Percentiles rank a stretch among this genome's conserved stretches.
phyloP scores from a whole-genome alignment of 2,329 filamentous ascomycete species.

The Didymosphaeria variabile region DNA sequence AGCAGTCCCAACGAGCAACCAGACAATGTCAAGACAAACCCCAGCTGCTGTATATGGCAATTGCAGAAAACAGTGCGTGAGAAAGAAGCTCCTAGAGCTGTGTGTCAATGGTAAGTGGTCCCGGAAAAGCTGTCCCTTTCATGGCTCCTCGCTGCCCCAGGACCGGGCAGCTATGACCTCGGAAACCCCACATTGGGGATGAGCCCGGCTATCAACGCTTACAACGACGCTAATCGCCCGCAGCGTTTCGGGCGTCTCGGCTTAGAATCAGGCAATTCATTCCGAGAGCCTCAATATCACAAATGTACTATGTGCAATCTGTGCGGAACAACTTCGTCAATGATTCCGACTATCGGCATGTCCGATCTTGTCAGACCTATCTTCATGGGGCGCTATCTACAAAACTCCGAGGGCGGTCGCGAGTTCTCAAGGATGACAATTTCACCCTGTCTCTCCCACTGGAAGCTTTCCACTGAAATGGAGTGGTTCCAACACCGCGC shows the following conservation, averaged over 20 bases:
- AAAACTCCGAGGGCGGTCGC: no score
- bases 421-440: no score
- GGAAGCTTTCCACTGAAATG: no score
- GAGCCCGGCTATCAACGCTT: slow-evolving; percentile 13
- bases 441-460: no score
- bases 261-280: slow-evolving; percentile 6
- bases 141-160: slow-evolving; percentile 11
- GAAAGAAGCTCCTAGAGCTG: slow-evolving; percentile 1
- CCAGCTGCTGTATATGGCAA: neutral
- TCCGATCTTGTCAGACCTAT: neutral
- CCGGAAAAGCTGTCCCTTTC: slow-evolving; percentile 20
- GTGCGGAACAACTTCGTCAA: neutral
- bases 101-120: slow-evolving; percentile 4
- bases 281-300: neutral
- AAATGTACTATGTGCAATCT: neutral
- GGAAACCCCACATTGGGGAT: slow-evolving; percentile 12
- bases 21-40: neutral
- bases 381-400: neutral
- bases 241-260: slow-evolving; percentile 5
- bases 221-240: slow-evolving; percentile 4
- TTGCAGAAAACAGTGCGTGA: neutral
- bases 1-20: slow-evolving; percentile 5
- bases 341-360: neutral
- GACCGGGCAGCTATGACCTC: neutral
- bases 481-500: no score